Base-by-base conservation (phyloP, 1,139 yeast genomes). In the Suhomyces coccinellae region DNA sequence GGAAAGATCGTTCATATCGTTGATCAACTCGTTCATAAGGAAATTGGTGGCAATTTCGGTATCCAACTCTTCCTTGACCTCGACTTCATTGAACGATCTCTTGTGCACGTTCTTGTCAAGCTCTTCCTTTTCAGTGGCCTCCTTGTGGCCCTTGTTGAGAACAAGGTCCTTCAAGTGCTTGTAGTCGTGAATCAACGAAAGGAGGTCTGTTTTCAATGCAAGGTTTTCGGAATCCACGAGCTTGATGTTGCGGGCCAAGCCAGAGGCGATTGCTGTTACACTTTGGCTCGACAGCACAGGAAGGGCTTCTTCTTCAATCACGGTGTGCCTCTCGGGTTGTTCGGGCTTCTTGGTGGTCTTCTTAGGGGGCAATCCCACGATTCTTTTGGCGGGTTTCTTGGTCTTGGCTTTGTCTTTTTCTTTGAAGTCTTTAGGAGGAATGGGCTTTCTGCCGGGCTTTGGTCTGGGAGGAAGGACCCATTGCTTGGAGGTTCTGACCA, bases 161-260 rank as follows among this genome's bases (percentile, higher is more conserved):
- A 73, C 75, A 51, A 62, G 56, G 38, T 60, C 61, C 47, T 67
- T 66, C 51, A 74, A 61, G 40, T 66, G 60, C 52, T 72, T 72
- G 55, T 73, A 74, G 47, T 73, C 78, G 44, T 73, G 69, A 31
- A 74, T 73, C 45, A 73, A 61, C 36, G 65, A 58, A 36, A 74
- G 61, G 35, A 74, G 58, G 44, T 67, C 65, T 9, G 65, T 52
- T 47, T 74, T 74, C 45, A 74, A 64, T 24, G 62, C 63, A 40
- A 56, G 51, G 52, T 74, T 74, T 54, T 74, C 79, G 17, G 56
- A 49, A 33, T 67, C 71, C 14, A 73, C 59, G 16, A 55, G 44
- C 16, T 59, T 53, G 41, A 73, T 67, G 49, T 63, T 62, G 28
- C 59, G 50, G 15, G 26, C 20, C 30, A 46, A 34, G 35, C 46